Conservation (phyloP, 345 rosid species). For the Linum usitatissimum region DNA sequence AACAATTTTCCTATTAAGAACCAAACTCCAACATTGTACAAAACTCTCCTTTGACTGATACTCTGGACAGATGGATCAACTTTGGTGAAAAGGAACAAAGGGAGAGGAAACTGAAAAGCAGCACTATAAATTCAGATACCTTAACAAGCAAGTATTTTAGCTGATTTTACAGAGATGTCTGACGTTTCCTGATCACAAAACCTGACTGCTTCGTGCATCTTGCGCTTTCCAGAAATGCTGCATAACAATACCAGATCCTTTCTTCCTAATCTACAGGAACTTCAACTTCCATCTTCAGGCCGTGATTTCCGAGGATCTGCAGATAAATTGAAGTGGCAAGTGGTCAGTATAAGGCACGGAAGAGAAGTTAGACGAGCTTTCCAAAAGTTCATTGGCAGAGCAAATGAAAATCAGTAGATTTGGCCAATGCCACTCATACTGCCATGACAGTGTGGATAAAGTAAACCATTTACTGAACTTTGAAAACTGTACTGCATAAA, state of each 20-base stretch:
- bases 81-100: not conserved
- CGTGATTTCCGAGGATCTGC: conserved; percentile 58
- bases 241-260: not conserved
- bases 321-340: not conserved
- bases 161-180: not conserved
- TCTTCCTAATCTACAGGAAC: conserved; percentile 51
- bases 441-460: not conserved
- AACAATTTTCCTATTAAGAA: no score
- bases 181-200: not conserved
- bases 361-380: not conserved
- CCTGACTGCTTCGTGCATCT: not conserved
- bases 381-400: no score
- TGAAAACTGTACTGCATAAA: not conserved
- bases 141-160: not conserved
- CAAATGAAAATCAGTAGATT: no score
- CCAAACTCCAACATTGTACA: not conserved
- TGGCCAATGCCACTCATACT: no score
- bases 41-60: not conserved
- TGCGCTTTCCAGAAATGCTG: not conserved
- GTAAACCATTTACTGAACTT: not conserved
- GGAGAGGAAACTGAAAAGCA: not conserved
- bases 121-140: not conserved
- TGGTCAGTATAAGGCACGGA: not conserved
- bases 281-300: conserved; percentile 65
- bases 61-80: not conserved